A percentile compares a stretch with the other conserved stretches of the same genome.
phyloP scores from a whole-genome alignment of 345 rosid species.

The Barbarea vulgaris region DNA sequence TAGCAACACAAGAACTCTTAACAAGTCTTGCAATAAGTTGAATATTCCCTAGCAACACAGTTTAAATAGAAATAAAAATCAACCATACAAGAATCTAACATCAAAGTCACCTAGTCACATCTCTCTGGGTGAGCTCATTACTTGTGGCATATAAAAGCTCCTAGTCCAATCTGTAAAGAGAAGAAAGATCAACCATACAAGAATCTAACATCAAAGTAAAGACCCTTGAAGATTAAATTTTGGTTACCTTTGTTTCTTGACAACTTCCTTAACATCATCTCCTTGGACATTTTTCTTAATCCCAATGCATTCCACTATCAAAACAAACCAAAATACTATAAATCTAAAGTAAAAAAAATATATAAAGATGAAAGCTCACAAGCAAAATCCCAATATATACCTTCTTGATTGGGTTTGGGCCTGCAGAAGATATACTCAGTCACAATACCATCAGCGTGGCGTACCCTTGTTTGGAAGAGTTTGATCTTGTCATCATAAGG shows the following conservation, averaged over 20 bases:
- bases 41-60: no score
- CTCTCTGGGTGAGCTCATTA: no score
- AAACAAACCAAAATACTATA: neutral
- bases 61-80: no score
- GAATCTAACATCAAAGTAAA: neutral
- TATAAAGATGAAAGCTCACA: neutral
- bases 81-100: no score
- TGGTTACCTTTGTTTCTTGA: neutral
- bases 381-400: neutral
- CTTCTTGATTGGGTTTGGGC: no score
- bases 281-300: neutral
- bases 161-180: no score
- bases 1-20: no score
- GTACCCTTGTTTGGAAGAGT: slow-evolving; percentile 13
- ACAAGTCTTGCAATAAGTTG: no score
- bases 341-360: neutral
- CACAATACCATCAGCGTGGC: neutral
- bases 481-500: slow-evolving; percentile 11
- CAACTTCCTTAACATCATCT: neutral
- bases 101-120: no score
- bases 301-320: slow-evolving; percentile 4
- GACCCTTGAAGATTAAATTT: neutral
- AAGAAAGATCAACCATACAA: neutral
- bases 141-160: no score
- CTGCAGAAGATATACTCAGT: neutral